Base-by-base conservation (phyloP, 495 filamentous ascomycete species). In the Aspergillus panamensis region DNA sequence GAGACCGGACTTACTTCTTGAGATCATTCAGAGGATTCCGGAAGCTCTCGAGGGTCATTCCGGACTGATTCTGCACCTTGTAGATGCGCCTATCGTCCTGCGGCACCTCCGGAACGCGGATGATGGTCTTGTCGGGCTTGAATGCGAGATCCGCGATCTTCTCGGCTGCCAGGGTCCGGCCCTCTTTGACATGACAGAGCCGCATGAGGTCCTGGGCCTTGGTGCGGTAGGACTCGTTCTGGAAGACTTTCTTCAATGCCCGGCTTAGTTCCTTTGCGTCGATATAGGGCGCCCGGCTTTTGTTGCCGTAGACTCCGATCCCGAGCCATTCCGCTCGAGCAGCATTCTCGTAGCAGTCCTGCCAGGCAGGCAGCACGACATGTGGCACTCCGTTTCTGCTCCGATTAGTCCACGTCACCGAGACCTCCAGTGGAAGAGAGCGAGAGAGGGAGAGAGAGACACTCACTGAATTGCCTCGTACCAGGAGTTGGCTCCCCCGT, bases 401-500 rank as follows among this genome's bases (percentile, higher is more conserved):
- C 12, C 19, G 1, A 43, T 57, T 30, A 62, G 54, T 57, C 8
- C 3, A 12, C 9, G 13, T 10, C 4, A n/a, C n/a, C n/a, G n/a
- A n/a, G n/a, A n/a, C 10, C 9, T 6, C 1, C 10, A 9, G 16
- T 17, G 8, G 8, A 17, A 32, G 1, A 8, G 33, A 12, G 32
- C 12, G 14, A 7, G 33, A 14, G 33, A 37, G 33, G 7, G 33
- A 37, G 19, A 32, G 32, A 32, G 12, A n/a, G 21, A 17, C 29
- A 72, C 71, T 57, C 69, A 83, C 78, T 73, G 73, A 45, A 80
- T 71, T 2, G 77, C 78, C 58, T 83, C 80, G 53, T 79, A 77
- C 48, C 73, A 83, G n/a, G 73, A 80, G 37, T 80, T 80, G 0
- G 77, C 71, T 20, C 80, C 80, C 5, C 80, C 80, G 58, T 83